phyloP scores from a whole-genome alignment of 768 basidiomycete genomes.

The Cytidiella melzeri region DNA sequence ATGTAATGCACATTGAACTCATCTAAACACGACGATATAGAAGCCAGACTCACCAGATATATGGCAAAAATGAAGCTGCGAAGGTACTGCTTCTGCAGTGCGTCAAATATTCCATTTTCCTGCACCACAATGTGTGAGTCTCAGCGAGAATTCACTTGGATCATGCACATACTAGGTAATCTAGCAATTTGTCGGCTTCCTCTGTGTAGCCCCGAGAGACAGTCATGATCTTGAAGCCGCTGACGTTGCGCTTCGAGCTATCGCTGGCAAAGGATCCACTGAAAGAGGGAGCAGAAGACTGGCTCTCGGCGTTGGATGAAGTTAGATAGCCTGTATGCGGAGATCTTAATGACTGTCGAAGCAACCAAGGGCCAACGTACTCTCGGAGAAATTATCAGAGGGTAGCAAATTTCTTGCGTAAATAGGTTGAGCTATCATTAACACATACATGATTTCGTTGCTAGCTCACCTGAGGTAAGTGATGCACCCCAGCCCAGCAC shows the following conservation, averaged over 20 bases:
- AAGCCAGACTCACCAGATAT: conserved; percentile 53
- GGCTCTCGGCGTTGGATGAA: conserved; percentile 28
- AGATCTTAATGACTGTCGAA: too few relatives aligned
- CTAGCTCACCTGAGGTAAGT: conserved; percentile 58
- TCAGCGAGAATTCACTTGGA: conserved; percentile 12
- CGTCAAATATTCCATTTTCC: conserved; percentile 87
- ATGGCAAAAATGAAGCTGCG: conserved; percentile 82
- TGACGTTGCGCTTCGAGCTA: conserved; percentile 37
- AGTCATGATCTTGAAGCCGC: conserved; percentile 66
- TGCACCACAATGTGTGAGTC: conserved; percentile 24
- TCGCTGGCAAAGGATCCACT: conserved; percentile 35
- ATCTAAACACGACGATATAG: neutral
- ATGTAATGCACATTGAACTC: neutral
- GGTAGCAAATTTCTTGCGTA: conserved; percentile 61
- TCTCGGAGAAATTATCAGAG: conserved; percentile 71
- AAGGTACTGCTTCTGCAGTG: conserved; percentile 78
- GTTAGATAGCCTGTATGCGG: conserved; percentile 42
- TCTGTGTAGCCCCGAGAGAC: conserved; percentile 74
- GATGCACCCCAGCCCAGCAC: conserved; percentile 70
- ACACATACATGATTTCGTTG: neutral
- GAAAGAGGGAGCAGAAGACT: conserved; percentile 26
- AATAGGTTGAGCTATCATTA: neutral
- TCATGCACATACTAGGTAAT: conserved; percentile 57
- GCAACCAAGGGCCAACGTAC: conserved; percentile 28
- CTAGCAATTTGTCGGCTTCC: conserved; percentile 76